Base-by-base conservation (phyloP, 768 basidiomycete genomes). In the Mycena leptocephala region DNA sequence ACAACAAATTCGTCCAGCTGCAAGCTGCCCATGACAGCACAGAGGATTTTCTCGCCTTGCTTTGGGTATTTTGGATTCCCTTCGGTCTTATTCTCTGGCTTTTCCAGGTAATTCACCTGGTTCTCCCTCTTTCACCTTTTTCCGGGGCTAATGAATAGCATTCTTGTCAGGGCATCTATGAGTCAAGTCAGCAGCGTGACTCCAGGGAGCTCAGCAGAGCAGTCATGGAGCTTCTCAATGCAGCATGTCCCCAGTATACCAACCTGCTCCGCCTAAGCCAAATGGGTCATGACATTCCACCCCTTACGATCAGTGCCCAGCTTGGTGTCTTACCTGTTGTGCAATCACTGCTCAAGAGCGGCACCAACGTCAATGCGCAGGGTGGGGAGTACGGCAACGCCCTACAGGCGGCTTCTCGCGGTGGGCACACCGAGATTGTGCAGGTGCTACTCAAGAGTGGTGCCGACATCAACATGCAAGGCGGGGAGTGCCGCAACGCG, bases 91-190 rank as follows among this genome's bases (percentile, higher is more conserved):
- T 58, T 18, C 6, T 58, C 56, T 14, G 14, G 30, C 56, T 58
- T 33, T 58, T 58, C 32, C 56, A 58, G 56, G 56, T 58, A 58
- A 58, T 58, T 58, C 56, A 58, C 18, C 28, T 58, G 26, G 56
- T 58, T 58, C 56, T 58, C 56, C 56, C 56, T 33, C n/a, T 58
- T 58, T 58, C 56, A 58, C 30, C n/a, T n/a, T n/a, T 24, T 58
- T 58, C 20, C 43, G 20, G 22, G 43, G 43, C 26, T 58, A 10
- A 18, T 10, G 32, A 32, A 33, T 58, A 30, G 28, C 30, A n/a
- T 30, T 58, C 2, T 33, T 58, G 3, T 58, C 56, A 58, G 56
- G 56, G 9, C 56, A 58, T 58, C 56, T 58, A 58, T 58, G 56
- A 58, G 13, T 58, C 56, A 32, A 32, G 56, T 7, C 56, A 33